A percentile compares a stretch with the other conserved stretches of the same genome.
These are phyloP conservation scores for Mucor piriformis DNA, from an alignment of 371 early-diverging fungal species.

Conservation along the genomic window DNA sequence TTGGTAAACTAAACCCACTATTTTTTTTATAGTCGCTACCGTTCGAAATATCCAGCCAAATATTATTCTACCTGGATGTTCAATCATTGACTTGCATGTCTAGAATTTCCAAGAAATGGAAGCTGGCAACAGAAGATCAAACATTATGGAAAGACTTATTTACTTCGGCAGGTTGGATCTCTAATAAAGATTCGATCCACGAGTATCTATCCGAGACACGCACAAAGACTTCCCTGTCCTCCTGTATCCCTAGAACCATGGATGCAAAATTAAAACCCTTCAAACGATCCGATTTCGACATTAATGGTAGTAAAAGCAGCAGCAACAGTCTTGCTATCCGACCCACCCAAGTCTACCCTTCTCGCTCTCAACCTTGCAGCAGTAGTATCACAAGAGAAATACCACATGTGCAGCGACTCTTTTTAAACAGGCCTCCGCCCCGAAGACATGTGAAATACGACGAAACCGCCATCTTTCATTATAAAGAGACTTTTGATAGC, in stretches of 20 bases:
- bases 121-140: conserved; percentile 58
- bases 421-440: conserved; percentile 32
- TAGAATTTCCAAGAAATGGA: conserved; percentile 69
- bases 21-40: conserved; percentile 48
- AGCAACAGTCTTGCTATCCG: not conserved
- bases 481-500: conserved; percentile 35
- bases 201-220: conserved; percentile 37
- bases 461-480: conserved; percentile 40
- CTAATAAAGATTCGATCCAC: conserved; percentile 49
- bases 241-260: conserved; percentile 10
- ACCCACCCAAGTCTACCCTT: conserved; percentile 20
- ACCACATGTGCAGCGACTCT: no score
- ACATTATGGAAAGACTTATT: conserved; percentile 70
- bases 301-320: not conserved
- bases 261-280: conserved; percentile 17
- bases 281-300: conserved; percentile 8
- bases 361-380: conserved; percentile 20
- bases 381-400: not conserved
- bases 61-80: conserved; percentile 60
- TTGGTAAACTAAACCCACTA: not conserved
- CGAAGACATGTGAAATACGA: conserved; percentile 34
- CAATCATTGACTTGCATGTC: conserved; percentile 48
- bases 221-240: not conserved
- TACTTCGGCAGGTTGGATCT: conserved; percentile 51
- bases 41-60: conserved; percentile 64